These are phyloP conservation scores for Phytophthora pluvialis DNA, from an alignment of 352 stramenopile genomes.

Conservation along the genomic window DNA sequence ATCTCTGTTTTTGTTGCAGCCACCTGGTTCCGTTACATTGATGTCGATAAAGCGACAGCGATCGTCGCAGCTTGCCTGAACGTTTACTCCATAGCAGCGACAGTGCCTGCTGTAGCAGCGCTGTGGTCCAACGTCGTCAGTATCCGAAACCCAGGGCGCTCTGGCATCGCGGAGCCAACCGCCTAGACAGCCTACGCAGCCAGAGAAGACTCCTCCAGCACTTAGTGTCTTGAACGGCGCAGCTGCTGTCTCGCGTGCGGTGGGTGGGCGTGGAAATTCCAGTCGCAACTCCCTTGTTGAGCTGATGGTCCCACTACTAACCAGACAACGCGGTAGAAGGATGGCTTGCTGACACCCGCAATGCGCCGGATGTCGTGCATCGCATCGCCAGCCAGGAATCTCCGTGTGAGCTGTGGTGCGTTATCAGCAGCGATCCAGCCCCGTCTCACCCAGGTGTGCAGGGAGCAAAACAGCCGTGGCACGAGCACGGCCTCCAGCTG, in stretches of 20 bases:
- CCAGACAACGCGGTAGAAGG: constrained; percentile 4
- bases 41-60: too few species aligned
- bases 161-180: constrained; percentile 2
- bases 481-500: too few species aligned
- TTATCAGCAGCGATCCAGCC: not conserved
- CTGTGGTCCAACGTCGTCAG: too few species aligned
- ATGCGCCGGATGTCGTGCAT: constrained; percentile 11
- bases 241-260: not conserved
- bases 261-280: not conserved
- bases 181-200: constrained; percentile 8
- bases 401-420: constrained; percentile 1
- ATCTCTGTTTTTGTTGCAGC: too few species aligned
- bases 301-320: constrained; percentile 6
- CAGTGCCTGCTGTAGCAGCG: too few species aligned
- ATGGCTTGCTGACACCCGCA: constrained; percentile 5
- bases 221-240: constrained; percentile 2
- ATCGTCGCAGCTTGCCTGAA: too few species aligned
- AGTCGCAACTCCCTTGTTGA: not conserved
- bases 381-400: not conserved
- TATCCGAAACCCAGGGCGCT: not conserved
- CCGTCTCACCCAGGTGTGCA: too few species aligned
- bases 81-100: too few species aligned
- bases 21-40: too few species aligned
- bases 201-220: constrained; percentile 2
- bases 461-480: too few species aligned